These are phyloP conservation scores for Phytophthora pinifolia DNA, from an alignment of 352 stramenopile species.

Conservation along the genomic window DNA sequence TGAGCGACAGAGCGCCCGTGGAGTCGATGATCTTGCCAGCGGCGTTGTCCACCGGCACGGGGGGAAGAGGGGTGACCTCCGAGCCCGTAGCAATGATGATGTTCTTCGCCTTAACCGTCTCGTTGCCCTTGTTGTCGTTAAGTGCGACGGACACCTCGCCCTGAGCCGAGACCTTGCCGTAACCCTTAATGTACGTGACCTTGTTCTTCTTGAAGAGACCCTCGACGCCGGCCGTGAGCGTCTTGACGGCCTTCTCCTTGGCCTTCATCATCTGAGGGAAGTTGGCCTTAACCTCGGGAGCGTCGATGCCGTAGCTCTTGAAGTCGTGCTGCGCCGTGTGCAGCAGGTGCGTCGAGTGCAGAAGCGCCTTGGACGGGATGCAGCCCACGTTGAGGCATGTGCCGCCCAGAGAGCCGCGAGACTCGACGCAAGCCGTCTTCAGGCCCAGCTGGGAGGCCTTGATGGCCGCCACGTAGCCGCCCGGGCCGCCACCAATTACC, in stretches of 20 bases:
- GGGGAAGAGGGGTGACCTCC: conserved; percentile 92
- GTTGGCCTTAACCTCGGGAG: conserved; percentile 91
- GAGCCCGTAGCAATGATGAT: conserved; percentile 94
- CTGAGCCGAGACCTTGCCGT: conserved; percentile 92
- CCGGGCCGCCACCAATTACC: conserved; percentile 95
- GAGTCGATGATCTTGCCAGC: conserved; percentile 98
- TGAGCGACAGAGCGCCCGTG: conserved; percentile 95
- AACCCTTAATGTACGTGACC: conserved; percentile 98
- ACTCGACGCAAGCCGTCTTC: conserved; percentile 98
- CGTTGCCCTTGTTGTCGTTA: conserved; percentile 87
- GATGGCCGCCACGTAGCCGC: conserved; percentile 99
- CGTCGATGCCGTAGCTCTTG: conserved; percentile 94
- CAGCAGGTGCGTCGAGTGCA: conserved; percentile 96
- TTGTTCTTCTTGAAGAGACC: conserved; percentile 99
- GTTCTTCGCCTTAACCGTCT: conserved; percentile 97
- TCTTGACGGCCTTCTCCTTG: conserved; percentile 95
- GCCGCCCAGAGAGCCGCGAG: conserved; percentile 93
- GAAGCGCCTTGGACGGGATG: conserved; percentile 98
- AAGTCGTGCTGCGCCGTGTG: conserved; percentile 97
- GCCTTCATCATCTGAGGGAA: conserved; percentile 96
- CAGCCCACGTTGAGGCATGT: conserved; percentile 99
- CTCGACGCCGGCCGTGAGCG: conserved; percentile 97
- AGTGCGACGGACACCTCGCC: conserved; percentile 93
- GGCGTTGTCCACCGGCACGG: conserved; percentile 97
- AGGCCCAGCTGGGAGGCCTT: conserved; percentile 97